Base-by-base conservation (phyloP, 805 yeast species). In the Yarrowia yakushimensis region DNA sequence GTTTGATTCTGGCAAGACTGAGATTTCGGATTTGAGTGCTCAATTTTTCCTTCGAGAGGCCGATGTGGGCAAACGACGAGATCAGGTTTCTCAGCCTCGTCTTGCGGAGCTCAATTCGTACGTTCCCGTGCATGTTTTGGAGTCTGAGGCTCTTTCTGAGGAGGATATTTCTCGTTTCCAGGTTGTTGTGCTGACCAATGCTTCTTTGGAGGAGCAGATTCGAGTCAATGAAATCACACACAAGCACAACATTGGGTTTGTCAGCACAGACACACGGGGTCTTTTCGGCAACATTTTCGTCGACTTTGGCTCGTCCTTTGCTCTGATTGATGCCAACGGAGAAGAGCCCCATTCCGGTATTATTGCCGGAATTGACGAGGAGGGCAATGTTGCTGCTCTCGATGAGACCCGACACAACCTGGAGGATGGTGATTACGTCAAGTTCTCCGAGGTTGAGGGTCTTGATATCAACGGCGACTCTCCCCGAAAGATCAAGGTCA, bases 351-450 rank as follows among this genome's bases (percentile, higher is more conserved):
- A 78, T 54, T 72, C 85, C 4, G 98, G 99, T 48, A 87, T 90
- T 64, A 89, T 94, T 1, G 88, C 97, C 1, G 96, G 89, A 71
- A 87, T 94, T 65, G 97, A 92, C 71, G 73, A 77, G 11, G 82
- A 89, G 71, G 98, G 98, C 63, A 87, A 91, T 11, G 97, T 94
- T n/a, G 87, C 97, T 20, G 90, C 88, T 79, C 81, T 93, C 69
- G 97, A 88, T 72, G 97, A 90, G 66, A 86, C 84, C 65, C 85
- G 98, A 74, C 99, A 94, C 72, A 96, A 96, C 18, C 79, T 94
- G 62, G 90, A 92, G 78, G 97, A 90, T 74, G 98, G 97, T 17
- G 88, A 88, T 69, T 88, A 77, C 71, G 97, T 94, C 62, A 88
- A 87, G 73, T 91, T 94, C 70, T 72, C 87, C 13, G 98, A 92